These are phyloP conservation scores for Calonectria leucothoes DNA, from an alignment of 2,329 filamentous ascomycete species.

Conservation along the genomic window DNA sequence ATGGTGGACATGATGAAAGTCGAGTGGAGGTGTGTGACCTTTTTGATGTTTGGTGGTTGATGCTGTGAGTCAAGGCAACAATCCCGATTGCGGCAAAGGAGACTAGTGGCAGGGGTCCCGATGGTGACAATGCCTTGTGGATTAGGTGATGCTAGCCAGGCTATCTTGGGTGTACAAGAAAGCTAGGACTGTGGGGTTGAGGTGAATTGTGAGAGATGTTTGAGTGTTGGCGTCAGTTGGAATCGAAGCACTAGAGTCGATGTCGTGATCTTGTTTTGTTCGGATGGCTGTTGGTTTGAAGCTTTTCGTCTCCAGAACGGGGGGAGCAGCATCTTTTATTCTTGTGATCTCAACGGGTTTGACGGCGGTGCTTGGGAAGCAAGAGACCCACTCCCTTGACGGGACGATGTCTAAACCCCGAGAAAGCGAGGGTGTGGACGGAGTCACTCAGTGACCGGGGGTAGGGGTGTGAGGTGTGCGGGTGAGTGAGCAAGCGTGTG, in stretches of 20 bases:
- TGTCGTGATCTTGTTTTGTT: conserved; percentile 21
- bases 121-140: conserved; percentile 44
- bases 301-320: conserved; percentile 23
- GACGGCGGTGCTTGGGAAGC: conserved; percentile 37
- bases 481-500: neutral
- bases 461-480: neutral
- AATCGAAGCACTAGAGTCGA: conserved; percentile 13
- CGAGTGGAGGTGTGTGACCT: conserved; percentile 31
- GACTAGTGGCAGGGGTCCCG: conserved; percentile 45
- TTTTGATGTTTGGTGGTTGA: conserved; percentile 40
- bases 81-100: conserved; percentile 45
- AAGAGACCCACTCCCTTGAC: conserved; percentile 24
- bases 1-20: conserved; percentile 46
- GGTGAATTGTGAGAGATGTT: conserved; percentile 20
- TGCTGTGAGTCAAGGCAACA: conserved; percentile 43
- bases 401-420: conserved; percentile 43
- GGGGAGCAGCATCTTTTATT: conserved; percentile 43
- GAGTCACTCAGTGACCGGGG: neutral
- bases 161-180: conserved; percentile 20
- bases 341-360: conserved; percentile 35
- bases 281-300: conserved; percentile 22
- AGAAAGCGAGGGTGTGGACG: conserved; percentile 5
- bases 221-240: conserved; percentile 21
- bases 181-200: conserved; percentile 28
- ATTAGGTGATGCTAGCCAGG: conserved; percentile 45